Evolutionary conservation across 495 filamentous ascomycete genomes (phyloP), one percentile per base, ranked within the genome.

Genomic region (Aspergillus steynii): DNA sequence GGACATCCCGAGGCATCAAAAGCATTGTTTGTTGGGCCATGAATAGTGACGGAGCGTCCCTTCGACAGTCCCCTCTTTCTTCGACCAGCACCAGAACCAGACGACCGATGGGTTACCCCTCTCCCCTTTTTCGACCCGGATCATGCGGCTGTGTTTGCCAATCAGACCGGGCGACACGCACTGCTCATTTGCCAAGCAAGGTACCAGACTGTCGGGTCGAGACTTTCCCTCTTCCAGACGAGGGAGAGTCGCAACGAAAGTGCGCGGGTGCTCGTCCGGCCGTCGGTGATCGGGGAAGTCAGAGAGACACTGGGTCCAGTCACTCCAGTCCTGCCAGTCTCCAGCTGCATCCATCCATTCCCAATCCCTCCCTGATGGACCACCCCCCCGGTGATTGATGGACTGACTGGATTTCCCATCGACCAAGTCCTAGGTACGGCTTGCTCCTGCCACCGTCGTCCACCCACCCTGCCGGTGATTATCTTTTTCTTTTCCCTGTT

Each of bases 171-270:
- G 63, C 60, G 67, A 72, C 63, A 67, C 71, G 69, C 71, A 71
- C 68, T 68, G 71, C 68, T 65, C 55, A 56, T 61, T 70, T 60
- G 70, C 69, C 69, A 71, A 73, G 66, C 63, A 61, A 66, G 66
- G 60, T 69, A 69, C 71, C 71, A 70, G 62, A 70, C 68, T 71
- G 71, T 70, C 71, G 71, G 71, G 71, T 63, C 71, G 56, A 61
- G 46, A 57, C 71, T 71, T 70, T 64, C 53, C 71, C 66, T 53
- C 29, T 68, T 68, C 63, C 45, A 67, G 58, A 48, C 20, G 20
- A 20, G 20, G 20, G 20, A 20, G 20, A 20, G 20, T 20, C 20
- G 20, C 20, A 20, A 20, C 20, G 20, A 20, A 20, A 20, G 61
- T 62, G 59, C 49, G 59, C 47, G 63, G 60, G 27, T 66, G 61